phyloP scores from a whole-genome alignment of 2,329 filamentous ascomycete species.

The Westerdykella sp. region DNA sequence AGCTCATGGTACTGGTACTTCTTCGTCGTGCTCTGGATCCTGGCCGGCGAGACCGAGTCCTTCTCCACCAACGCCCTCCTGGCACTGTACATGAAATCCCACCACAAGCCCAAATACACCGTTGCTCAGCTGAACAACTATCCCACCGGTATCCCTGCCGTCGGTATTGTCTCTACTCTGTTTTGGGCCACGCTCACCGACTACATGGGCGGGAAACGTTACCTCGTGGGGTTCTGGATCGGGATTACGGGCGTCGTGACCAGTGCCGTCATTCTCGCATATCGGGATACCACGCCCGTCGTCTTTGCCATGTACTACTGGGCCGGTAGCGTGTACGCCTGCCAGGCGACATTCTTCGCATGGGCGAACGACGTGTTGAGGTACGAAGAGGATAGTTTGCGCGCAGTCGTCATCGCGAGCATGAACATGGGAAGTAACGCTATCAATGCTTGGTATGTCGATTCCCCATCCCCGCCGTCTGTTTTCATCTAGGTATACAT shows the following conservation, averaged over 20 bases:
- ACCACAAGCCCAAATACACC: slow-evolving; percentile 38
- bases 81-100: slow-evolving; percentile 46
- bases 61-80: slow-evolving; percentile 60
- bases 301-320: slow-evolving; percentile 64
- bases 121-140: slow-evolving; percentile 50
- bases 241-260: slow-evolving; percentile 58
- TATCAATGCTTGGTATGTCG: slow-evolving; percentile 56
- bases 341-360: slow-evolving; percentile 68
- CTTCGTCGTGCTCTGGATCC: slow-evolving; percentile 61
- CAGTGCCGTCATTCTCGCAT: slow-evolving; percentile 55
- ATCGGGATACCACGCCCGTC: slow-evolving; percentile 45
- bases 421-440: slow-evolving; percentile 67
- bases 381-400: slow-evolving; percentile 56
- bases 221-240: slow-evolving; percentile 62
- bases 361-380: slow-evolving; percentile 69
- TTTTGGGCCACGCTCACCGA: slow-evolving; percentile 67
- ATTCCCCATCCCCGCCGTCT: neutral
- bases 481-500: neutral
- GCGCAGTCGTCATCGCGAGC: slow-evolving; percentile 61
- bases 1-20: slow-evolving; percentile 60
- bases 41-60: slow-evolving; percentile 65
- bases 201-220: slow-evolving; percentile 56
- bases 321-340: slow-evolving; percentile 64
- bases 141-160: slow-evolving; percentile 48
- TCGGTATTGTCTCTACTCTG: slow-evolving; percentile 52